These are phyloP conservation scores for Falciphora oryzae DNA, from an alignment of 2,329 filamentous ascomycete genomes.

Conservation along the genomic window DNA sequence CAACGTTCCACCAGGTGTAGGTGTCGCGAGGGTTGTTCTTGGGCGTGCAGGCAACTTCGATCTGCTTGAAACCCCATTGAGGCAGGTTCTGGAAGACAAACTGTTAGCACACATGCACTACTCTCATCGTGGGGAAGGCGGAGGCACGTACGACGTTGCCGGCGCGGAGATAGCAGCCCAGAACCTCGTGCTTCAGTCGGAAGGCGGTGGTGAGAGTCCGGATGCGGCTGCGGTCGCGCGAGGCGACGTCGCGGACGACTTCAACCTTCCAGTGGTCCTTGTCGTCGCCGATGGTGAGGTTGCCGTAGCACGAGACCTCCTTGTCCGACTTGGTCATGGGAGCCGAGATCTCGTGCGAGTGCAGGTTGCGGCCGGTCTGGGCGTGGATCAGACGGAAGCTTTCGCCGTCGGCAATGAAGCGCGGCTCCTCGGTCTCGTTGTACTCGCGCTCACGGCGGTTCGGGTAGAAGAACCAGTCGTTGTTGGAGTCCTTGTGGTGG, in stretches of 20 bases:
- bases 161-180: constrained; percentile 91
- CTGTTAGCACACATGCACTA: background rate
- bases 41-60: constrained; percentile 93
- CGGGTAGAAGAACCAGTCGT: constrained; percentile 99
- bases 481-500: constrained; percentile 99
- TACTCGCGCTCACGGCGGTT: constrained; percentile 74
- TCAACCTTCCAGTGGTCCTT: constrained; percentile 98
- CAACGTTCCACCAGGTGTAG: constrained; percentile 98
- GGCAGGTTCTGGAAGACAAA: constrained; percentile 60
- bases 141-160: constrained; percentile 58
- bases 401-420: constrained; percentile 73
- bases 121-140: no score
- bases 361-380: constrained; percentile 93
- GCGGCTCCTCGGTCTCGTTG: constrained; percentile 61
- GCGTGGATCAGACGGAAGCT: constrained; percentile 84
- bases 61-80: constrained; percentile 99
- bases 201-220: constrained; percentile 92
- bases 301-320: constrained; percentile 95
- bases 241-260: constrained; percentile 83
- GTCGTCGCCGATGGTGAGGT: constrained; percentile 88
- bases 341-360: constrained; percentile 86
- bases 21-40: constrained; percentile 86
- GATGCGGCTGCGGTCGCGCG: constrained; percentile 75
- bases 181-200: constrained; percentile 72
- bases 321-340: constrained; percentile 83